Evolutionary conservation across 768 basidiomycete genomes (phyloP).

Genomic region (Gymnopilus dilepis): DNA sequence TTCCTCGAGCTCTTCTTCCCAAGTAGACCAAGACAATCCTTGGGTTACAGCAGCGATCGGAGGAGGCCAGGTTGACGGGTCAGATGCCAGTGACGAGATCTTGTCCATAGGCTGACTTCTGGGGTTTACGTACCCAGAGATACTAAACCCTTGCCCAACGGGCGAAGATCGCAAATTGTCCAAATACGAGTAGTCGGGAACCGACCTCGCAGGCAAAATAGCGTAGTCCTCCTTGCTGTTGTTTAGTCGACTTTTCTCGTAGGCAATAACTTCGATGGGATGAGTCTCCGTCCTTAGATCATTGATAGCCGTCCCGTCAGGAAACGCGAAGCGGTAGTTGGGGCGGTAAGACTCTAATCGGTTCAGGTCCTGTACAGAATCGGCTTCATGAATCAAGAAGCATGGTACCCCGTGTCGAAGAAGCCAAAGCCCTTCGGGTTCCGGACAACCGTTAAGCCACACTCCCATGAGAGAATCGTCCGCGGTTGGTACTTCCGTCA

Average conservation of each 20-base stretch:
- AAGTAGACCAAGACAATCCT: background rate
- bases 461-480: slow-evolving; percentile 1
- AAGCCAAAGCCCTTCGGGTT: background rate
- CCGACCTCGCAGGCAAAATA: background rate
- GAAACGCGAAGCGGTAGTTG: background rate
- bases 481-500: background rate
- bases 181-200: background rate
- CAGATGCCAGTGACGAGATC: no score
- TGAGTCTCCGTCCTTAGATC: no score
- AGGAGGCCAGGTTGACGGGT: background rate
- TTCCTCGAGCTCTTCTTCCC: background rate
- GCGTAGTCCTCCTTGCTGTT: background rate
- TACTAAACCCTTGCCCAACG: background rate
- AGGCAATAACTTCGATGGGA: background rate
- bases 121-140: background rate
- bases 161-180: background rate
- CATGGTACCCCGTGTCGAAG: background rate
- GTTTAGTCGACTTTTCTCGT: background rate
- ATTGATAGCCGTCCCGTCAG: background rate
- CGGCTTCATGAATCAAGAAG: background rate
- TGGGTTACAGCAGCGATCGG: background rate
- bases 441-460: slow-evolving; percentile 2
- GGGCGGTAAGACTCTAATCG: no score
- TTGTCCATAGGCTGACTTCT: background rate
- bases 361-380: background rate